These are phyloP conservation scores for Obba rivulosa DNA, from an alignment of 768 basidiomycete genomes.

Conservation along the genomic window DNA sequence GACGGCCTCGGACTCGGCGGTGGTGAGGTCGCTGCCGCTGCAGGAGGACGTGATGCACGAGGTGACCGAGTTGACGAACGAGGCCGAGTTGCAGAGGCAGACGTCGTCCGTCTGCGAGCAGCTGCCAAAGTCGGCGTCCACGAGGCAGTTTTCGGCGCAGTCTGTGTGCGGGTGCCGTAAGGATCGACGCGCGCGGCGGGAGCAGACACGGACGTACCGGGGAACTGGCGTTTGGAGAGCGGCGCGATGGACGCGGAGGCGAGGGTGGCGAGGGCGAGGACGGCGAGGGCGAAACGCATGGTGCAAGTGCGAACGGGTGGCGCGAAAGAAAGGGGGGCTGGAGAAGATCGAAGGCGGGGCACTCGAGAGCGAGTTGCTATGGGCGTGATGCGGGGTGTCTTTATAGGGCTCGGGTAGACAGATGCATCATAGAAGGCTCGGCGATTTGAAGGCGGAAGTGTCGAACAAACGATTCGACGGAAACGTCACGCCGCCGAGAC, in stretches of 20 bases:
- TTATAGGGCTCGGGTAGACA: conserved; percentile 6
- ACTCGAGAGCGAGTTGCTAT: conserved; percentile 13
- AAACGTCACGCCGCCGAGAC: conserved; percentile 1
- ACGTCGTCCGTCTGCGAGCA: conserved; percentile 46
- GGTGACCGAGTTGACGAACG: conserved; percentile 23
- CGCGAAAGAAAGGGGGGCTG: background rate
- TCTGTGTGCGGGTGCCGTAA: conserved; percentile 25
- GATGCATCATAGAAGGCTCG: background rate
- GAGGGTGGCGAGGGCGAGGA: conserved; percentile 34
- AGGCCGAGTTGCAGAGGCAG: conserved; percentile 36
- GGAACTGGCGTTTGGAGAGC: conserved; percentile 9
- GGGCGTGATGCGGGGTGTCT: conserved; percentile 1
- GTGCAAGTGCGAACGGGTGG: conserved; percentile 9
- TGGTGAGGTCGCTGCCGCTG: conserved; percentile 16
- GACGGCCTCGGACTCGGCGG: conserved; percentile 21
- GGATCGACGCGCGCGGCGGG: background rate
- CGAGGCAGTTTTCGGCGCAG: conserved; percentile 48
- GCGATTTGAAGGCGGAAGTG: background rate
- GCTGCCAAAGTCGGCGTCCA: conserved; percentile 33
- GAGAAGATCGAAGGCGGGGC: background rate
- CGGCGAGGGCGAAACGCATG: conserved; percentile 51
- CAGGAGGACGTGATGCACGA: conserved; percentile 24
- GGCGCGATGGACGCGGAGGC: conserved; percentile 16
- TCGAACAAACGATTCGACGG: conserved; percentile 12
- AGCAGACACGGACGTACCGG: conserved; percentile 2